phyloP scores from a whole-genome alignment of 768 basidiomycete species.

The Serendipita sp. region DNA sequence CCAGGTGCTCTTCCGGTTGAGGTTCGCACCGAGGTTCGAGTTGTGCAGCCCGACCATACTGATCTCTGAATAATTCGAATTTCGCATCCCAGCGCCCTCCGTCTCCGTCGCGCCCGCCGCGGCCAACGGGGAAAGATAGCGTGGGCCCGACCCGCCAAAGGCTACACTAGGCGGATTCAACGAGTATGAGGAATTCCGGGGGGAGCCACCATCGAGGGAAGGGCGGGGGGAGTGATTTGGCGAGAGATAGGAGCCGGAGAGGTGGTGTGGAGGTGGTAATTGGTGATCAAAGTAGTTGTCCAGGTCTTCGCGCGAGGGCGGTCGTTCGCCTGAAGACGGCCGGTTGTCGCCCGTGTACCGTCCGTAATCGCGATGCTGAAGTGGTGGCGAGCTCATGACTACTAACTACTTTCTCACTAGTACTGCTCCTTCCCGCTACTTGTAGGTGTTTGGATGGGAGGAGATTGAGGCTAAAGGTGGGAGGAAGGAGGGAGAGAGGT shows the following conservation, averaged over 20 bases:
- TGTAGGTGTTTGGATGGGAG: no score
- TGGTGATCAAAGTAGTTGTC: slow-evolving; percentile 7
- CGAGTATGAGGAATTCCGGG: background rate
- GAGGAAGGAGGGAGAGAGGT: background rate
- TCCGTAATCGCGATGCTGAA: background rate
- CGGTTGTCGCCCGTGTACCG: background rate
- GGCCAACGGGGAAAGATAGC: background rate
- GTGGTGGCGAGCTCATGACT: background rate
- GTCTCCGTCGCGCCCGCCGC: background rate
- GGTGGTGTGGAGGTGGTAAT: background rate
- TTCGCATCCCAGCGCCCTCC: background rate
- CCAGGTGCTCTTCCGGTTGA: background rate
- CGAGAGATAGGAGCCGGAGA: background rate
- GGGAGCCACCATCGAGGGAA: background rate
- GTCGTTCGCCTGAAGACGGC: background rate
- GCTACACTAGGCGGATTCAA: background rate
- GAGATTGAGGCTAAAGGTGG: no score
- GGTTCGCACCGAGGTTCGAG: background rate
- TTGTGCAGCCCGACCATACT: background rate
- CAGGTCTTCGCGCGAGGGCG: background rate
- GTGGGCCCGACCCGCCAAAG: background rate
- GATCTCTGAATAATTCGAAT: slow-evolving; percentile 5
- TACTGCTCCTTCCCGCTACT: no score
- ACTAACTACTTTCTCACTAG: no score
- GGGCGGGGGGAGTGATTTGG: background rate